Base-by-base conservation (phyloP, 2,329 filamentous ascomycete species). In the Beauveria sp. region DNA sequence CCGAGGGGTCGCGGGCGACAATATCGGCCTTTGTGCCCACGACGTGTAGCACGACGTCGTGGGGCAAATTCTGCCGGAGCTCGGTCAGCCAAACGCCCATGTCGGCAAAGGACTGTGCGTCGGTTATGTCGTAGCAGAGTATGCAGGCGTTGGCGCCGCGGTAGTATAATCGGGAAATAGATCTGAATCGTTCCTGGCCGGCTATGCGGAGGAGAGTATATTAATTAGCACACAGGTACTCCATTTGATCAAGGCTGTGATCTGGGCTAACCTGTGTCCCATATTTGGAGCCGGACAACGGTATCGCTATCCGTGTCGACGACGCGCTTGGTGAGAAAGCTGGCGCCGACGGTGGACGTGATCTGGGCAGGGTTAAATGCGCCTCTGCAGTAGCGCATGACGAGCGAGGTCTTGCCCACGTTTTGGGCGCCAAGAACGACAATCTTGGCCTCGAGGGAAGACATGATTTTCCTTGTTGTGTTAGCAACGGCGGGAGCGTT, bases 141-240 rank as follows among this genome's bases (percentile, higher is more conserved):
- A 97, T 91, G 69, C 91, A 95, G 62, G 93, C 93, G 71, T 96
- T 93, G 64, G 93, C 93, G 71, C 93, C 93, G 70, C 93, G 89
- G 77, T 99, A 99, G 80, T 98, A 98, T 59, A 99, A 85, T 61
- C 93, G 88, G 10, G 91, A 96, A 70, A 99, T 98, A 64, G 89
- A 93, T 68, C 93, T 86, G 74, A 98, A 99, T 61, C 93, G 86
- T 78, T 99, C 93, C 72, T 99, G 93, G 64, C 93, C 93, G 62
- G 93, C 86, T 80, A 72, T 26, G 18, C n/a, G 22, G 24, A 5
- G 26, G 14, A 16, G 14, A 16, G 14, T 1, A 16, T 14, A 62
- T 57, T 59, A 45, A 58, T 68, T 40, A 69, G 63, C 46, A 52
- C 46, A n/a, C 14, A 26, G 16, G 3, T 46, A 34, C n/a, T 22